These are phyloP conservation scores for Fusarium oxysporum DNA, from an alignment of 2,329 filamentous ascomycete genomes.

Conservation along the genomic window DNA sequence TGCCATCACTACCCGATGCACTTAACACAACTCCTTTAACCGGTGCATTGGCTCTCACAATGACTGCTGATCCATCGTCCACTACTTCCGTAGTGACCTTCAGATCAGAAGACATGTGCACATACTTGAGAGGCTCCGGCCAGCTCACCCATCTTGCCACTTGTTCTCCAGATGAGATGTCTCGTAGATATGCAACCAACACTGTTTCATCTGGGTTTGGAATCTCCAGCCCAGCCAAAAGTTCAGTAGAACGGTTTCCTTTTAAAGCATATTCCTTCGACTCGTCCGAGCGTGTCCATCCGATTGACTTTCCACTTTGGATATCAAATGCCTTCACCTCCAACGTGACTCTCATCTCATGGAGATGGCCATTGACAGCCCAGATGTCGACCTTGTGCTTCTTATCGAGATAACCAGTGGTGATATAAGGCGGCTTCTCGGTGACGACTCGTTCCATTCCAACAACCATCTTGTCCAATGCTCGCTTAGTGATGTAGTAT, in stretches of 20 bases:
- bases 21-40: neutral
- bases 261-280: neutral
- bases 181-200: neutral
- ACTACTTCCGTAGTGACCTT: accelerated
- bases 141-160: constrained; percentile 8
- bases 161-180: accelerated
- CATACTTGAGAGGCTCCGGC: neutral
- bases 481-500: constrained; percentile 1
- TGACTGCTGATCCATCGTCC: neutral
- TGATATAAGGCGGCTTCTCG: constrained; percentile 1
- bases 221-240: neutral
- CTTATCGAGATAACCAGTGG: neutral
- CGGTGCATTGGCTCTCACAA: neutral
- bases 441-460: neutral
- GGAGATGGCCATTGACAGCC: neutral
- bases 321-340: neutral
- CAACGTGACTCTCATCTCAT: neutral
- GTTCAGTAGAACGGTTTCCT: neutral
- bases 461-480: neutral
- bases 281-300: accelerated
- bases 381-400: neutral
- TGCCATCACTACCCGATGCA: accelerated
- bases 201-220: neutral
- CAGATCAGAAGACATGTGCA: neutral
- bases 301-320: neutral